A percentile compares a stretch with the other conserved stretches of the same genome.
These are phyloP conservation scores for Marchantia polymorpha DNA, from an alignment of 225 moss, liverwort and hornwort genomes.

Conservation along the genomic window DNA sequence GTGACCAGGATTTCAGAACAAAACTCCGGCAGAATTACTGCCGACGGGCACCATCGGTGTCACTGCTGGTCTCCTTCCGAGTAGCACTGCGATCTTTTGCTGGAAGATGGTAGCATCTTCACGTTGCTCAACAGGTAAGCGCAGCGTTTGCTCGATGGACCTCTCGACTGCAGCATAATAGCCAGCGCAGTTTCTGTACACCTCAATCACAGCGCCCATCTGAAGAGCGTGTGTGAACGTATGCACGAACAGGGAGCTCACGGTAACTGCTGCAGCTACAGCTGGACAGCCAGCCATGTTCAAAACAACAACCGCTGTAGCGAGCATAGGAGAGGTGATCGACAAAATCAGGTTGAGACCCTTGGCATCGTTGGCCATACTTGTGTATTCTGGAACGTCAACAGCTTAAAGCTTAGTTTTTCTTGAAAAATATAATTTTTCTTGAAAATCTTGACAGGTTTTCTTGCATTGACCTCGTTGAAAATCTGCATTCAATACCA, in stretches of 20 bases:
- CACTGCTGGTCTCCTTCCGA: slow-evolving; percentile 2
- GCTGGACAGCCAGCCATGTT: slow-evolving; percentile 10
- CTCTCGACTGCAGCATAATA: slow-evolving; percentile 16
- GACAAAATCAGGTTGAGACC: slow-evolving; percentile 23
- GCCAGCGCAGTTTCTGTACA: slow-evolving; percentile 32
- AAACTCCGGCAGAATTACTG: slow-evolving; percentile 19
- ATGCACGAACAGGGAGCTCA: neutral
- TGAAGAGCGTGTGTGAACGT: slow-evolving; percentile 26
- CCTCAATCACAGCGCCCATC: slow-evolving; percentile 28
- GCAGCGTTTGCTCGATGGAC: slow-evolving; percentile 21
- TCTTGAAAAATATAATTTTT: no score
- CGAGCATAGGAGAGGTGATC: slow-evolving; percentile 25
- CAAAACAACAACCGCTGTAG: slow-evolving; percentile 15
- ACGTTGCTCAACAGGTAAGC: slow-evolving; percentile 18
- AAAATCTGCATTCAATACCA: slow-evolving; percentile 49
- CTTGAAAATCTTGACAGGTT: slow-evolving; percentile 55
- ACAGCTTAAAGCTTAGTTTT: no score
- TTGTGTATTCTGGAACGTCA: no score
- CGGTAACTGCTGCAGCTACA: slow-evolving; percentile 13
- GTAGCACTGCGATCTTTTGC: slow-evolving; percentile 21
- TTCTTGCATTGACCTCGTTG: slow-evolving; percentile 88
- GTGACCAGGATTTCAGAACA: no score
- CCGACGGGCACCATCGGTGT: neutral
- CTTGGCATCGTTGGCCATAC: no score
- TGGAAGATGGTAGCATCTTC: slow-evolving; percentile 26